Evolutionary conservation across 2,329 filamentous ascomycete genomes (phyloP).

Genomic region (Fusarium incarnatum): DNA sequence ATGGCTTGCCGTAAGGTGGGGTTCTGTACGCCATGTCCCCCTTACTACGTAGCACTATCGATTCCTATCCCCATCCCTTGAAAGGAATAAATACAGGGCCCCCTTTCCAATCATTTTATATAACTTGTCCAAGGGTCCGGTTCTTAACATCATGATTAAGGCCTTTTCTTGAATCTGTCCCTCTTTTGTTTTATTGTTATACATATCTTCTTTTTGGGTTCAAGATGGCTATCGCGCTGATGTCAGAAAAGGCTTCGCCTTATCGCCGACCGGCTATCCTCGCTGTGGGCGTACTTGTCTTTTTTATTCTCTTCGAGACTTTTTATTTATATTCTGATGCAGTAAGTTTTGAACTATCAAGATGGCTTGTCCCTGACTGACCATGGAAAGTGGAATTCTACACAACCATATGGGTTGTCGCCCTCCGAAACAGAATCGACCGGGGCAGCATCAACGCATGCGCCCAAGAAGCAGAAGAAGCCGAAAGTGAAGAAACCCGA

Average conservation of each 20-base stretch:
- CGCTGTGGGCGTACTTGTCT: constrained; percentile 9
- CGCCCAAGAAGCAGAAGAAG: constrained; percentile 8
- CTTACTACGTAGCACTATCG: constrained; percentile 12
- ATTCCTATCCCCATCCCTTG: constrained; percentile 21
- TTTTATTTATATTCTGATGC: constrained; percentile 24
- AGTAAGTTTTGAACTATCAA: constrained; percentile 3
- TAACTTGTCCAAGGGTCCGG: background rate
- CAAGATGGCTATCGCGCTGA: constrained; percentile 12
- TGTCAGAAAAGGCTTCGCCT: constrained; percentile 14
- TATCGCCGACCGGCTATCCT: constrained; percentile 19
- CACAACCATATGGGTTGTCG: constrained; percentile 12
- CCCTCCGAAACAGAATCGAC: constrained; percentile 15
- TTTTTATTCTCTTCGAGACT: constrained; percentile 27
- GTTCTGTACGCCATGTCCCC: constrained; percentile 11
- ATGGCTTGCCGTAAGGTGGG: constrained; percentile 10
- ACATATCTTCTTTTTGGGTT: background rate
- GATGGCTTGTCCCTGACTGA: background rate
- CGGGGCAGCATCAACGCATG: constrained; percentile 13
- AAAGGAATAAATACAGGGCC: background rate
- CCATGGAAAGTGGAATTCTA: constrained; percentile 21
- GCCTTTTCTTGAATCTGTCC: background rate
- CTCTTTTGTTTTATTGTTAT: background rate
- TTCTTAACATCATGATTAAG: constrained; percentile 2
- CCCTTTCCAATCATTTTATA: constrained; percentile 12
- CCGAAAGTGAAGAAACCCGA: background rate